phyloP scores from a whole-genome alignment of 129 eudicot species.

The Flaveria robusta region DNA sequence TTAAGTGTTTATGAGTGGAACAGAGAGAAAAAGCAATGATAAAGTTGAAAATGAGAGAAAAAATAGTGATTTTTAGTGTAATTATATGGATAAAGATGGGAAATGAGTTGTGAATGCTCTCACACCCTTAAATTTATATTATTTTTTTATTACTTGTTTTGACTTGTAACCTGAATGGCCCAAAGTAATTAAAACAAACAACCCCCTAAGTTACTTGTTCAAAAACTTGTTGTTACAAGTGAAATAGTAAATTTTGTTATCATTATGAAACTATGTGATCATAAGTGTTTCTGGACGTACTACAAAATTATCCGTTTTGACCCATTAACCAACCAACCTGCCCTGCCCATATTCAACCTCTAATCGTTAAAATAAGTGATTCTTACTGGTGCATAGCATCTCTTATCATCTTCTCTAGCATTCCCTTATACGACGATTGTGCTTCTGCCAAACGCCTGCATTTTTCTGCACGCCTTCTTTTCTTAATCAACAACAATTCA shows the following conservation, averaged over 20 bases:
- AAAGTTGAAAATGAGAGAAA: too few species aligned
- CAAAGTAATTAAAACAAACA: background rate
- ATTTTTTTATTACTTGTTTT: background rate
- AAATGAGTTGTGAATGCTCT: too few species aligned
- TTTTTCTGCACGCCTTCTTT: conserved; percentile 78
- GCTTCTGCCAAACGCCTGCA: conserved; percentile 90
- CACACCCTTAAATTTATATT: background rate
- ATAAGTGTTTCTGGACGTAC: conserved; percentile 3
- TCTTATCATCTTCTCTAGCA: conserved; percentile 96
- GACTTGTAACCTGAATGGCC: background rate
- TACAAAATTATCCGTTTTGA: background rate
- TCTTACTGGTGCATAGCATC: conserved; percentile 99
- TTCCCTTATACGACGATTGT: conserved; percentile 79
- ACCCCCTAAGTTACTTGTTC: background rate
- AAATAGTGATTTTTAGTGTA: too few species aligned
- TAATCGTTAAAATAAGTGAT: background rate
- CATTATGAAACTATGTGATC: background rate
- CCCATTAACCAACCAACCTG: background rate
- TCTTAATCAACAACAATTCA: conserved; percentile 64
- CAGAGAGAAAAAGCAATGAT: too few species aligned
- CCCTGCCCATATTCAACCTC: background rate
- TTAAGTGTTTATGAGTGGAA: too few species aligned
- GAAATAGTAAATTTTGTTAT: background rate
- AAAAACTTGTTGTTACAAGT: background rate
- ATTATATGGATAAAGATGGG: too few species aligned